Evolutionary conservation across 371 early-diverging fungal species (phyloP).

Genomic region (Synchytrium microbalum): DNA sequence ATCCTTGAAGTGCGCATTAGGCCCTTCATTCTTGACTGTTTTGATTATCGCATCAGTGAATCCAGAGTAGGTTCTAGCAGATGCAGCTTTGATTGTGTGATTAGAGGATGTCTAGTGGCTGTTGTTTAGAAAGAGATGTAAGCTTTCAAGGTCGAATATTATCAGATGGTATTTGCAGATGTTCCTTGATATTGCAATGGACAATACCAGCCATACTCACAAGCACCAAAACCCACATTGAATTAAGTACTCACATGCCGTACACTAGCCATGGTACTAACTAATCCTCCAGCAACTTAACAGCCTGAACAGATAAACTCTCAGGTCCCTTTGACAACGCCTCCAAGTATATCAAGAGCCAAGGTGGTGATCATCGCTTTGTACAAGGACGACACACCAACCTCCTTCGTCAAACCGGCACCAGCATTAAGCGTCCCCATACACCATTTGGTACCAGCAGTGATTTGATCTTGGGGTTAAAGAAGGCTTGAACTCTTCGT

Average conservation of each 20-base stretch:
- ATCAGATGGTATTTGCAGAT: too few species aligned
- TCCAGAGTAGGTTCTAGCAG: conserved; percentile 87
- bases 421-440: conserved; percentile 42
- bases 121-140: too few species aligned
- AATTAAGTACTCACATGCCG: too few species aligned
- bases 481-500: conserved; percentile 90
- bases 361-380: conserved; percentile 91
- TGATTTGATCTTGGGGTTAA: conserved; percentile 60
- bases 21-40: conserved; percentile 70
- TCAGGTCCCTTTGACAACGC: too few species aligned
- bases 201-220: conserved; percentile 9
- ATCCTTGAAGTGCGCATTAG: conserved; percentile 90
- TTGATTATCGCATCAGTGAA: conserved; percentile 65
- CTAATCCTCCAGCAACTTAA: too few species aligned
- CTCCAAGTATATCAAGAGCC: conserved; percentile 87
- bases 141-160: too few species aligned
- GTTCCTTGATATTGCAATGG: too few species aligned
- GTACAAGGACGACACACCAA: conserved; percentile 73
- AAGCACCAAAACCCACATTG: conserved; percentile 74
- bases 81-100: conserved; percentile 92
- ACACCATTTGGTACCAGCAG: conserved; percentile 53
- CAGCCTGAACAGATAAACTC: too few species aligned
- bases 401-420: conserved; percentile 30
- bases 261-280: too few species aligned
- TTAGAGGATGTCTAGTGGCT: conserved; percentile 94